phyloP scores from a whole-genome alignment of 805 yeast genomes.

The Cyberlindnera mycetangii region DNA sequence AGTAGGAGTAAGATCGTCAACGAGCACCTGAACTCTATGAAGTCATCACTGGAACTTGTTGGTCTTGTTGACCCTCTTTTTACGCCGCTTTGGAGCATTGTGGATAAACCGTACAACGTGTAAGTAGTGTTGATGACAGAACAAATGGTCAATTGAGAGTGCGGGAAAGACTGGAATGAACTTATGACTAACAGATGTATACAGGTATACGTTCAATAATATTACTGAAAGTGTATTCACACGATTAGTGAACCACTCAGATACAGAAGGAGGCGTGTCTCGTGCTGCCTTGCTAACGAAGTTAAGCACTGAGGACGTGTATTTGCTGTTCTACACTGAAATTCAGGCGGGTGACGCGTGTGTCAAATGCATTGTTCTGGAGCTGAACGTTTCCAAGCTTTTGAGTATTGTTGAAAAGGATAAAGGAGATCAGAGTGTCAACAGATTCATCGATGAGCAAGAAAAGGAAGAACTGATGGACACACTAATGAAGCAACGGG shows the following conservation, averaged over 20 bases:
- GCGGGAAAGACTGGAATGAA: too few species aligned
- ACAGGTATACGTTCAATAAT: constrained; percentile 21
- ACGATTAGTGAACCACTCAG: constrained; percentile 19
- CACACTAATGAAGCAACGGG: constrained; percentile 18
- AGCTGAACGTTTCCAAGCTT: constrained; percentile 14
- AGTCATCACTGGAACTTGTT: constrained; percentile 11
- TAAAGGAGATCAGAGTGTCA: not conserved
- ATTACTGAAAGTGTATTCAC: constrained; percentile 15
- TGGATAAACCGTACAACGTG: constrained; percentile 29
- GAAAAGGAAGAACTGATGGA: constrained; percentile 27
- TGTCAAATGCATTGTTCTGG: constrained; percentile 23
- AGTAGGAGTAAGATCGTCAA: constrained; percentile 26
- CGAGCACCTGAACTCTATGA: constrained; percentile 15
- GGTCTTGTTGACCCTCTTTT: constrained; percentile 20
- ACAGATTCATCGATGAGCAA: constrained; percentile 24
- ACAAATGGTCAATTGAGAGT: too few species aligned
- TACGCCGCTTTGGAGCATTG: constrained; percentile 28
- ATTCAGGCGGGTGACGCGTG: constrained; percentile 1
- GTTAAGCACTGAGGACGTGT: constrained; percentile 7
- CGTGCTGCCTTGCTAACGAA: constrained; percentile 17
- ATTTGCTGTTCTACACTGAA: constrained; percentile 24
- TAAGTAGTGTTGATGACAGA: constrained; percentile 11
- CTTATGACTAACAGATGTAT: constrained; percentile 1
- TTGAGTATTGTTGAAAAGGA: constrained; percentile 7
- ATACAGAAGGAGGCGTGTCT: constrained; percentile 7